Base-by-base conservation (phyloP, 805 yeast species). In the Metschnikowia picachoensis region DNA sequence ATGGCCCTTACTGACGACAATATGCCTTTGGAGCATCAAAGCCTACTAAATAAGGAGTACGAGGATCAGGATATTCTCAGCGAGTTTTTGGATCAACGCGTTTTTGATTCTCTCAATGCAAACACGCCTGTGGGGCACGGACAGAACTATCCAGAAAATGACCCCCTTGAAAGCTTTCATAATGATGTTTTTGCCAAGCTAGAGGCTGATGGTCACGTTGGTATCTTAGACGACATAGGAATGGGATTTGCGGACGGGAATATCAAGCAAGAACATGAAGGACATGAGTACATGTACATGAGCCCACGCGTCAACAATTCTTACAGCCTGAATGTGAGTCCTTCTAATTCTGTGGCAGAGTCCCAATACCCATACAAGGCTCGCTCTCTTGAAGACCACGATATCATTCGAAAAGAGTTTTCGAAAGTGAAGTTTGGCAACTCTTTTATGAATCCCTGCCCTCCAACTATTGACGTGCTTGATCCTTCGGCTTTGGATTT, bases 391-490 rank as follows among this genome's bases (percentile, higher is more conserved):
- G 66, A 63, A 34, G 53, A 48, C 31, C 77, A 70, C 53, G 79
- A 77, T 25, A 53, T 56, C 8, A 72, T 80, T 15, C 67, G 83
- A 49, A 71, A 71, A 35, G 79, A 76, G 56, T 59, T 80, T 14
- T 65, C 79, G 54, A 74, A 74, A 44, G 62, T 80, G 46, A 76
- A 77, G 51, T 81, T 81, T 58, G 86, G 85, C 34, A 70, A 65
- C 50, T 60, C 56, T 40, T 51, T 53, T 45, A 66, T 67, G 71
- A 62, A 66, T 41, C 67, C 73, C 8, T 61, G 68, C 43, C 76
- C 70, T 0, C 44, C 50, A 31, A 38, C 64, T 1, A 59, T 70
- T 15, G 61, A 61, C 20, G 53, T 67, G 8, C 67, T 66, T 5
- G 66, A 65, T 38, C 60, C 68, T 0, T 53, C 69, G 2, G 63